phyloP scores from a whole-genome alignment of 164 flowering plant genomes.

The Sextonia rubra region DNA sequence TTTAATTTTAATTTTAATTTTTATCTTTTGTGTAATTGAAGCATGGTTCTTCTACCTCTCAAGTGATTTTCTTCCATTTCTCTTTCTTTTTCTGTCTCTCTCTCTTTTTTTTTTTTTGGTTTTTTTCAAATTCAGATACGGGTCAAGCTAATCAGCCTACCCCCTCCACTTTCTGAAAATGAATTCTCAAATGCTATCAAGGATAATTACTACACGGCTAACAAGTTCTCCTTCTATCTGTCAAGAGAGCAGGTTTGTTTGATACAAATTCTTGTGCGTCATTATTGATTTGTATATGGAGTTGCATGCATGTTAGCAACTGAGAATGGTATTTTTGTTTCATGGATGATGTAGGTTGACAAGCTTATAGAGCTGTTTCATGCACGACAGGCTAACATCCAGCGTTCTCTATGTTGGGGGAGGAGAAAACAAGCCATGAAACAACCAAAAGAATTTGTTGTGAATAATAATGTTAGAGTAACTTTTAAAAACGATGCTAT shows the following conservation, averaged over 20 bases:
- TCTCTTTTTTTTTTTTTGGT: too few relatives aligned
- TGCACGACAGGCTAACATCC: constrained; percentile 23
- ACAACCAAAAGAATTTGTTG: not conserved
- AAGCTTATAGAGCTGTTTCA: constrained; percentile 35
- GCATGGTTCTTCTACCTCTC: not conserved
- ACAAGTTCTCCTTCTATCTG: constrained; percentile 57
- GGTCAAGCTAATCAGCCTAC: constrained; percentile 35
- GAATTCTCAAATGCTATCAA: constrained; percentile 52
- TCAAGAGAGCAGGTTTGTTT: constrained; percentile 50
- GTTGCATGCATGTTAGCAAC: not conserved
- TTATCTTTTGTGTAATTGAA: too few relatives aligned
- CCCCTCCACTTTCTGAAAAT: constrained; percentile 52
- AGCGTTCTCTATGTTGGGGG: constrained; percentile 10
- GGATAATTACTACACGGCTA: constrained; percentile 53
- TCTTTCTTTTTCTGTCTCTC: not conserved
- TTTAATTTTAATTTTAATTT: too few relatives aligned
- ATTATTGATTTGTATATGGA: not conserved
- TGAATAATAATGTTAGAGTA: constrained; percentile 13
- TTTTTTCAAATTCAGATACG: constrained; percentile 18
- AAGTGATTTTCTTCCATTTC: not conserved
- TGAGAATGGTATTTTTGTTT: not conserved
- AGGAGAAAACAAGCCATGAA: constrained; percentile 3
- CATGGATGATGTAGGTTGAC: constrained; percentile 30
- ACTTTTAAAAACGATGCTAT: constrained; percentile 1
- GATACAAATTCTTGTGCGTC: not conserved